Evolutionary conservation across 352 stramenopile species (phyloP), one percentile per base, ranked within the genome.

Genomic region (Globisporangium abappressorium): DNA sequence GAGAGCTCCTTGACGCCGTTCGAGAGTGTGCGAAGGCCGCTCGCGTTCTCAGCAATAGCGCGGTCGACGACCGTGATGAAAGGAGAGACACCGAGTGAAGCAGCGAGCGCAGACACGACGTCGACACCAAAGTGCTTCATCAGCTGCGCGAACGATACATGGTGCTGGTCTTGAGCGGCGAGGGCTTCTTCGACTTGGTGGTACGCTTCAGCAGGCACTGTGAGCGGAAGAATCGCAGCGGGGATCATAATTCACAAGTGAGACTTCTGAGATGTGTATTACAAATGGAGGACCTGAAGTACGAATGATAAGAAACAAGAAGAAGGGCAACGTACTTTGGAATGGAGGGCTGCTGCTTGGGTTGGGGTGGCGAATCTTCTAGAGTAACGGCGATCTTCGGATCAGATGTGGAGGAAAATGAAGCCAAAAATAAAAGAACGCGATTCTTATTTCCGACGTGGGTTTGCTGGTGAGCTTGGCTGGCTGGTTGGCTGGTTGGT

Each of bases 51-150:
- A 51, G 94, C 91, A 73, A 97, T 96, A 33, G 87, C 84, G 38
- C 89, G 89, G 68, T 97, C 90, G 38, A 97, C 81, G 64, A 94
- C 86, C 20, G 87, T 92, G 74, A 95, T 96, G 75, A 95, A 93
- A 55, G 87, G 87, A 22, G 85, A 86, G 6, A 93, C 84, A 12
- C 74, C 82, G 43, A 93, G 67, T 9, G 87, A 95, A 20, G 87
- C 85, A 15, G 71, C 63, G 62, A 79, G 69, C 22, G 87, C 87
- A 24, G 87, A 77, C 14, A 71, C 76, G 28, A 89, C 46, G 70
- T 95, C 87, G 1, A 76, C 22, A 61, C 74, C 38, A 62, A 70
- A 56, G 43, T 69, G 56, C 62, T 87, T 85, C 46, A 73, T 77
- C 2, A 94, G 49, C 26, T 53, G 63, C 28, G 26, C 34, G 62